Evolutionary conservation across 176 grass and related monocot species (phyloP), one percentile per base, ranked within the genome.

Genomic region (Oryza glumipatula): DNA sequence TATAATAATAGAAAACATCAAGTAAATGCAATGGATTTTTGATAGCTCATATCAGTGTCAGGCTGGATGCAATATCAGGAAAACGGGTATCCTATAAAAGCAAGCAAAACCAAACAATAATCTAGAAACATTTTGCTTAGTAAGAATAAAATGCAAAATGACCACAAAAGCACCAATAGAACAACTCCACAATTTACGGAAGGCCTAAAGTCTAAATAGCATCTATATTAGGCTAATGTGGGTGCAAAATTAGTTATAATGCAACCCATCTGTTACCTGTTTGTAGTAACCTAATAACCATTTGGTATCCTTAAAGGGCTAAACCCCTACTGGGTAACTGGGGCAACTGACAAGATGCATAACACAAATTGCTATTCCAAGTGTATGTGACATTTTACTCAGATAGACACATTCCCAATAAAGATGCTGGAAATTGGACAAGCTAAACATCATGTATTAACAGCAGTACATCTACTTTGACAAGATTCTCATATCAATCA

Each of bases 371-470:
- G 46, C 56, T 23, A 9, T 3, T 60, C 19, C 22, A 22, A 22
- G 38, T 47, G 41, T 38, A 63, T 13, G 26, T 26, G 47, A 85
- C 12, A 47, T 65, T 45, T 76, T 86, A 66, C 17, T 32, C 54
- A 7, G 13, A 49, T 43, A 45, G 19, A 15, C 47, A 49, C 16
- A 41, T 41, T 23, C 39, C 35, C 0, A 4, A 69, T 8, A 79
- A 24, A 60, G 8, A 24, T 22, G 64, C 24, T 76, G 68, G 58
- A 63, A 35, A 79, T 35, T 72, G 47, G 63, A 82, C 66, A 85
- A 35, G 72, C 65, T 58, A 81, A 66, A 60, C 63, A 80, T 14
- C 80, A 63, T 80, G 76, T 46, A 23, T 22, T 70, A 52, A 72
- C 67, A 88, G 77, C 80, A 72, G 43, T 36, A 65, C 9, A 8